phyloP scores from a whole-genome alignment of 2,329 filamentous ascomycete species.

The Sarocladium brachiariae region DNA sequence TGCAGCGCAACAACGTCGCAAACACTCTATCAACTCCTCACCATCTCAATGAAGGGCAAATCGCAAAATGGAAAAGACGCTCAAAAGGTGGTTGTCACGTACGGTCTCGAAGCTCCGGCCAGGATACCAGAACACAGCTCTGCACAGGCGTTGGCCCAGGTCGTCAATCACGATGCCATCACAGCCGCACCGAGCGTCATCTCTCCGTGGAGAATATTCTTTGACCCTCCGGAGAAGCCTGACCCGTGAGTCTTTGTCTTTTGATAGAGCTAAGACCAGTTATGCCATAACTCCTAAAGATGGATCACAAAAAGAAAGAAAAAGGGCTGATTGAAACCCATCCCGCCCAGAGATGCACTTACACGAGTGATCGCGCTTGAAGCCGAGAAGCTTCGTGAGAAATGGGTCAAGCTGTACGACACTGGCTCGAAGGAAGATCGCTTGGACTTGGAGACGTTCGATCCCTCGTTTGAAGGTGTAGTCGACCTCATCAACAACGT shows the following conservation, averaged over 20 bases:
- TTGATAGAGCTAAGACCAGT: no score
- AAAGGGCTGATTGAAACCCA: no score
- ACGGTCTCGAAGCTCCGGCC: background rate
- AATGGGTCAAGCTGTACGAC: slow-evolving; percentile 13
- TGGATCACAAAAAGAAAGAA: no score
- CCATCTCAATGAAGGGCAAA: background rate
- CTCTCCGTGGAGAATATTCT: slow-evolving; percentile 13
- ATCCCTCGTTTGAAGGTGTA: slow-evolving; percentile 13
- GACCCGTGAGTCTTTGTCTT: background rate
- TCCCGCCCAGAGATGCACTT: slow-evolving; percentile 8
- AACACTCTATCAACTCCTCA: no score
- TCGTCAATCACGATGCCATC: slow-evolving; percentile 10
- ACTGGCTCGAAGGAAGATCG: slow-evolving; percentile 11
- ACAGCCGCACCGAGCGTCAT: background rate
- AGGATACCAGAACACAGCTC: background rate
- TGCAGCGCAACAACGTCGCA: no score
- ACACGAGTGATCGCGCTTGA: slow-evolving; percentile 12
- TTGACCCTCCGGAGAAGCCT: slow-evolving; percentile 7
- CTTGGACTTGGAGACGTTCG: slow-evolving; percentile 7
- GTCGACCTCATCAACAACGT: slow-evolving; percentile 11
- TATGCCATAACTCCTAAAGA: no score
- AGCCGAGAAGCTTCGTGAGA: slow-evolving; percentile 11
- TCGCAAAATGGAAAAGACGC: background rate
- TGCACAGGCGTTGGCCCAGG: slow-evolving; percentile 7
- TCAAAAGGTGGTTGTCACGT: background rate